These are phyloP conservation scores for Ramularia endophylla DNA, from an alignment of 2,329 filamentous ascomycete genomes.

Conservation along the genomic window DNA sequence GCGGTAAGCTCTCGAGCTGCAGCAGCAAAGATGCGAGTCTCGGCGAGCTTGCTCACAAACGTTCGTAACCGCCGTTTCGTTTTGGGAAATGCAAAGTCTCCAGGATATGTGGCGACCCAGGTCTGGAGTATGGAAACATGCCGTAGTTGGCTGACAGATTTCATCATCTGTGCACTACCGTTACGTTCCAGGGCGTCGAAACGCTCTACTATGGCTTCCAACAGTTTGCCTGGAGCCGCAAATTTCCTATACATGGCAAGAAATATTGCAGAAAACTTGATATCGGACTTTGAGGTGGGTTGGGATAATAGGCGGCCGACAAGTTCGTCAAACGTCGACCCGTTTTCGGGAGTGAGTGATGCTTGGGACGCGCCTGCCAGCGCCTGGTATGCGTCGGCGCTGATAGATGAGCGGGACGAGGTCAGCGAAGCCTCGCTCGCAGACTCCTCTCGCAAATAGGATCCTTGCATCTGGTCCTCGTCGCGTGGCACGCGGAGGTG, in stretches of 20 bases:
- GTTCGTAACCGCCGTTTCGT: slow-evolving; percentile 67
- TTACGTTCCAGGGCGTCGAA: slow-evolving; percentile 66
- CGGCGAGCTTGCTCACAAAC: slow-evolving; percentile 69
- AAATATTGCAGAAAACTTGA: slow-evolving; percentile 83
- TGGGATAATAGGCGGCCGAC: slow-evolving; percentile 81
- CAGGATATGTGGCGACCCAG: slow-evolving; percentile 86
- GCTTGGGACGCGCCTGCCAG: slow-evolving; percentile 13
- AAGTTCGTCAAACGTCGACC: slow-evolving; percentile 48
- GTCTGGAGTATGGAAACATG: slow-evolving; percentile 78
- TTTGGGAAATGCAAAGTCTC: slow-evolving; percentile 77
- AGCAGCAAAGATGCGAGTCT: slow-evolving; percentile 73
- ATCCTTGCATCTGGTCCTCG: slow-evolving; percentile 44
- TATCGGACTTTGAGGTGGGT: slow-evolving; percentile 78
- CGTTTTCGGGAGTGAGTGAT: slow-evolving; percentile 45
- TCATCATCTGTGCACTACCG: slow-evolving; percentile 63
- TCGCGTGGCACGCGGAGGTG: slow-evolving; percentile 31
- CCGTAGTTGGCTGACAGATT: slow-evolving; percentile 73
- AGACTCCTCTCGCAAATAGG: slow-evolving; percentile 64
- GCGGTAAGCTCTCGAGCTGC: slow-evolving; percentile 78
- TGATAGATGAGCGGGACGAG: slow-evolving; percentile 61
- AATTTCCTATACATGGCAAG: slow-evolving; percentile 93
- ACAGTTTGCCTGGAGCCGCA: slow-evolving; percentile 70
- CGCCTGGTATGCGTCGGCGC: slow-evolving; percentile 48
- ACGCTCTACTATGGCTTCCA: slow-evolving; percentile 70
- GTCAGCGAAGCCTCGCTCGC: slow-evolving; percentile 52